Conservation (phyloP, 2,329 filamentous ascomycete species). For the Colletotrichum coccodes region DNA sequence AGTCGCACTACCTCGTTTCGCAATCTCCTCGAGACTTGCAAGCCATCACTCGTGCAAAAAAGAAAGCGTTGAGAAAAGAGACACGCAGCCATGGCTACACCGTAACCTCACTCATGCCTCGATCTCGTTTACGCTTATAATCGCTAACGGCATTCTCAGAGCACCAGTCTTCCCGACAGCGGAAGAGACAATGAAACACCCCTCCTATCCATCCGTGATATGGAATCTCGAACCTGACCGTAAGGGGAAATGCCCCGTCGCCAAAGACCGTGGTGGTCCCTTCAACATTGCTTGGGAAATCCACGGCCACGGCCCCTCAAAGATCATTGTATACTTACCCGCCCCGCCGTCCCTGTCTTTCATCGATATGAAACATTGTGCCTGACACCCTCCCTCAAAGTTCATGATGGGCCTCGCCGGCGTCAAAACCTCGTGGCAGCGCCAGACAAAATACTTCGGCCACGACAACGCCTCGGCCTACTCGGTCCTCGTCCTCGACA, state of each 20-base stretch:
- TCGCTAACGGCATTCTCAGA: not conserved
- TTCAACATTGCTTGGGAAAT: conserved; percentile 83
- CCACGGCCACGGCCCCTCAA: conserved; percentile 78
- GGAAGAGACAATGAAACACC: conserved; percentile 70
- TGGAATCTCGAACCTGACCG: conserved; percentile 76
- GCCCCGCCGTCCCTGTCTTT: not conserved
- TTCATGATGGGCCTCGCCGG: conserved; percentile 85
- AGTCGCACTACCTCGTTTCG: not conserved
- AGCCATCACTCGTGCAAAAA: too few relatives aligned
- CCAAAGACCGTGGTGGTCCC: conserved; percentile 77
- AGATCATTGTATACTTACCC: conserved; percentile 73
- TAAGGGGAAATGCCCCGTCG: conserved; percentile 71
- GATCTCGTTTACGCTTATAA: too few relatives aligned
- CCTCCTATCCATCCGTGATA: conserved; percentile 72
- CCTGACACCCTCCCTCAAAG: conserved; percentile 50
- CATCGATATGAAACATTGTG: not conserved
- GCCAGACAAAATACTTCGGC: conserved; percentile 84
- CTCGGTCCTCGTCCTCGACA: conserved; percentile 82
- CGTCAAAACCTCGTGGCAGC: conserved; percentile 77
- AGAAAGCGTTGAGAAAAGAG: not conserved
- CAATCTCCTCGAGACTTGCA: not conserved
- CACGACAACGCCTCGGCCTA: conserved; percentile 75
- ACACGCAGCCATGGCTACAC: conserved; percentile 15
- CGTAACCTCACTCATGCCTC: not conserved
- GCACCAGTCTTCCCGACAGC: conserved; percentile 52